Evolutionary conservation across 1,284 basidiomycete species (phyloP).

Genomic region (Heterobasidion irregulare): DNA sequence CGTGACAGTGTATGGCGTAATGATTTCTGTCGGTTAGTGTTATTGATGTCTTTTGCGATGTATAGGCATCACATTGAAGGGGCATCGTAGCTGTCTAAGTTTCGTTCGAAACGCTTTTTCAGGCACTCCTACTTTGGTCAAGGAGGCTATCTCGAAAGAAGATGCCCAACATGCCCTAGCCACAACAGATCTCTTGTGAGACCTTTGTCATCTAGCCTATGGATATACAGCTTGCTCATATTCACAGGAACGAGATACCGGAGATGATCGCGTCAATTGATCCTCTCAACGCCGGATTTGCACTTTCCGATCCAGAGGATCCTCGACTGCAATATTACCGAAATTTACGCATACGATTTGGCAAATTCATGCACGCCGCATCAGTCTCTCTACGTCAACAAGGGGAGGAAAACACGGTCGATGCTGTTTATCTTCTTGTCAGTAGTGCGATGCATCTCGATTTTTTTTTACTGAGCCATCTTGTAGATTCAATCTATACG

Average conservation of each 20-base stretch:
- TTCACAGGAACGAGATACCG: slow-evolving; percentile 49
- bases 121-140: slow-evolving; percentile 56
- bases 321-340: slow-evolving; percentile 60
- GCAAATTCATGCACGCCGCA: slow-evolving; percentile 64
- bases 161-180: slow-evolving; percentile 29
- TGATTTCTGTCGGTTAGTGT: slow-evolving; percentile 73
- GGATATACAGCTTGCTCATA: slow-evolving; percentile 6
- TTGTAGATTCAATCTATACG: slow-evolving; percentile 52
- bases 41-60: not conserved
- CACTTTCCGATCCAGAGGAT: slow-evolving; percentile 62
- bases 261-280: slow-evolving; percentile 63
- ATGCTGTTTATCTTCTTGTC: slow-evolving; percentile 69
- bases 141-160: slow-evolving; percentile 38
- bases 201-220: not conserved
- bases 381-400: slow-evolving; percentile 60
- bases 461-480: not conserved
- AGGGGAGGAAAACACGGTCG: slow-evolving; percentile 84
- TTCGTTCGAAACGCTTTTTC: slow-evolving; percentile 62
- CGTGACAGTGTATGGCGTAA: slow-evolving; percentile 74
- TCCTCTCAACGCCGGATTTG: slow-evolving; percentile 58
- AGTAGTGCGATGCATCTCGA: slow-evolving; percentile 14
- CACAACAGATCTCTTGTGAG: slow-evolving; percentile 58
- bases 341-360: slow-evolving; percentile 56
- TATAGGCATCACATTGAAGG: slow-evolving; percentile 1
- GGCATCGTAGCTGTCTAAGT: slow-evolving; percentile 44